phyloP scores from a whole-genome alignment of 2,329 filamentous ascomycete genomes.

The Furcasterigmium furcatum region DNA sequence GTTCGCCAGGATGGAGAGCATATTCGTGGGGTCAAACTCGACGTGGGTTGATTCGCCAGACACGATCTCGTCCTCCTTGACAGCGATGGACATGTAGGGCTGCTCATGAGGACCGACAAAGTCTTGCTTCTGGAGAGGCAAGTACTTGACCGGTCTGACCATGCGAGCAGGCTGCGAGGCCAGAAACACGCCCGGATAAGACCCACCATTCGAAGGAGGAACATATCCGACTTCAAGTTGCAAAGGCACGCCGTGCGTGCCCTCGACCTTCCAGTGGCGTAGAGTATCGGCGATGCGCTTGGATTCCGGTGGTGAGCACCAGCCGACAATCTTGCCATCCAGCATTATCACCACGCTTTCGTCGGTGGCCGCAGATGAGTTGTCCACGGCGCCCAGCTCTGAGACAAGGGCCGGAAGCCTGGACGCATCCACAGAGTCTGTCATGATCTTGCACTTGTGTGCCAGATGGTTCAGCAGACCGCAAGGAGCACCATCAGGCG shows the following conservation, averaged over 20 bases:
- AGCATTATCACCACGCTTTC: constrained; percentile 88
- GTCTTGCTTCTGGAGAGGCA: constrained; percentile 82
- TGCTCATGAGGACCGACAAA: constrained; percentile 93
- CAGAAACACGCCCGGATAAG: constrained; percentile 95
- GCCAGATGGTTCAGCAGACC: constrained; percentile 92
- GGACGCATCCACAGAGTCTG: constrained; percentile 69
- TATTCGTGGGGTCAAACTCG: constrained; percentile 91
- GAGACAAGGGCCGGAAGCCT: constrained; percentile 70
- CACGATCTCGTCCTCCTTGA: constrained; percentile 80
- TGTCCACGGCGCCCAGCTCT: constrained; percentile 74
- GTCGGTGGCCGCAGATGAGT: constrained; percentile 73
- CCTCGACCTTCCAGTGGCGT: constrained; percentile 93
- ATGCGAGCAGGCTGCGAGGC: constrained; percentile 82
- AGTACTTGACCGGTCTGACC: constrained; percentile 88
- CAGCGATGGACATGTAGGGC: constrained; percentile 97
- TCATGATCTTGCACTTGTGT: constrained; percentile 91
- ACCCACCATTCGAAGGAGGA: constrained; percentile 83
- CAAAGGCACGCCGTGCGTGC: constrained; percentile 72
- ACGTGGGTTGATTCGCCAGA: constrained; percentile 92
- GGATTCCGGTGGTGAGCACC: constrained; percentile 82
- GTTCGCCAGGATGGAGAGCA: constrained; percentile 94
- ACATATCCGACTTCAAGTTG: constrained; percentile 92
- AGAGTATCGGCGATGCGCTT: constrained; percentile 80
- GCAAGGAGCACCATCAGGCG: constrained; percentile 92
- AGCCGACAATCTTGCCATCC: constrained; percentile 86